Base-by-base conservation (phyloP, 371 early-diverging fungal genomes). In the Coemansia sp. region DNA sequence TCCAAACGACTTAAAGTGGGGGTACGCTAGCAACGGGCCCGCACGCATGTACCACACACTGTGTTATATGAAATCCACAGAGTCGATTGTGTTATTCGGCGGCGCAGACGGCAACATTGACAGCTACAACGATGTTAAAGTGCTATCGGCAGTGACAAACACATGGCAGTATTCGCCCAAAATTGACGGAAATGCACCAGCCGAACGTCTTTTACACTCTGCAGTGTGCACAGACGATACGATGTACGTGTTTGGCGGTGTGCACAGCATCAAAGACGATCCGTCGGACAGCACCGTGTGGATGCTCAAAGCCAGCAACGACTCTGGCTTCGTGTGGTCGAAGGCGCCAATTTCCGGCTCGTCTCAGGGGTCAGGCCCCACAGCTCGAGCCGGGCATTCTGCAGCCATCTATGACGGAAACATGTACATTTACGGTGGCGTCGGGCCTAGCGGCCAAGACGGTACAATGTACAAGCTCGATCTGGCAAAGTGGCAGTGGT, bases 241-340 rank as follows among this genome's bases (percentile, higher is more conserved):
- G 16, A 78, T 80, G 80, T 61, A 71, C 21, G 65, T 80, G 42
- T 80, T 78, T 68, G 80, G 80, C 52, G 80, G 80, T 8, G 18
- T 65, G 16, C 60, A 66, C 39, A 59, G 66, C 47, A 47, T 64
- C 29, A 37, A 57, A 14, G 66, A 63, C 31, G 54, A 58, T 3
- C 80, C 80, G 2, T 71, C 69, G 5, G 80, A 80, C 31, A 78
- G 80, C 54, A 42, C 66, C 0, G 80, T 80, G 48, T 80, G 80
- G 80, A 21, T 78, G 37, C 71, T 80, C 27, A 78, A 50, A 18
- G 78, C 71, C 54, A 64, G 26, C n/a, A 31, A 51, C 27, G 39
- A 47, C 6, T 34, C 42, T 1, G 45, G 14, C 0, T 69, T 74
- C 40, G n/a, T 56, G 5, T 80, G 80, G 80, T 78, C 78, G 22